Conservation (phyloP, 441 rosid species). For the Daphne laureola region DNA sequence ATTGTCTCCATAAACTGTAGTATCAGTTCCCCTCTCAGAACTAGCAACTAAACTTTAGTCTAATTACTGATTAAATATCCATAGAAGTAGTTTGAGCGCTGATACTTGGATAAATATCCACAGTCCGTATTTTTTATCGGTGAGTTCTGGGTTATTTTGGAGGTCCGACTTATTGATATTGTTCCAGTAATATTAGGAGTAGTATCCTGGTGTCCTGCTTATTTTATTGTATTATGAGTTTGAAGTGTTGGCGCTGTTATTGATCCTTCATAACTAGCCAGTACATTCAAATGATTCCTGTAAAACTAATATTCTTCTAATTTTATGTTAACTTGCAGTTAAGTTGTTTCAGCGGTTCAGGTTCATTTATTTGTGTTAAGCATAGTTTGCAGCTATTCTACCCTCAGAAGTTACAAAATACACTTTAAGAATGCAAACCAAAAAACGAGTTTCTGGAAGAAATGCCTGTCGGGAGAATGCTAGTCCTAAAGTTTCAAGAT, state of each 20-base stretch:
- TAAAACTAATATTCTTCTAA: not conserved
- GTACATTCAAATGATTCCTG: not conserved
- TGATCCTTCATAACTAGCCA: not conserved
- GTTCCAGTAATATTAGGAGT: too few relatives aligned
- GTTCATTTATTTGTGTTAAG: constrained; percentile 7
- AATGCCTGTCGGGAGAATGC: constrained; percentile 35
- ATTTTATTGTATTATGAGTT: too few relatives aligned
- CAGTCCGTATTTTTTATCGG: too few relatives aligned
- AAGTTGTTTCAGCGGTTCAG: constrained; percentile 3
- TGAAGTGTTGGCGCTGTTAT: not conserved
- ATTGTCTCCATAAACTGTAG: too few relatives aligned
- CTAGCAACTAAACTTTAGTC: too few relatives aligned
- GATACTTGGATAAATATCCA: too few relatives aligned
- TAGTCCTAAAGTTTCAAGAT: constrained; percentile 41
- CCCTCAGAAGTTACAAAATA: constrained; percentile 12
- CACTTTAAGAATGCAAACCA: constrained; percentile 43
- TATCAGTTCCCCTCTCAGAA: too few relatives aligned
- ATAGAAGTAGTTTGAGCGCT: too few relatives aligned
- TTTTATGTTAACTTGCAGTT: not conserved
- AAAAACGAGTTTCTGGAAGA: constrained; percentile 46
- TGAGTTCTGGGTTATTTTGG: too few relatives aligned
- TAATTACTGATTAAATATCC: too few relatives aligned
- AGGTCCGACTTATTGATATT: too few relatives aligned
- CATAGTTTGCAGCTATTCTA: constrained; percentile 10
- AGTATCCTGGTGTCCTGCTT: too few relatives aligned